Conservation (phyloP, 2,329 filamentous ascomycete species). For the Lachnellula subtilissima region DNA sequence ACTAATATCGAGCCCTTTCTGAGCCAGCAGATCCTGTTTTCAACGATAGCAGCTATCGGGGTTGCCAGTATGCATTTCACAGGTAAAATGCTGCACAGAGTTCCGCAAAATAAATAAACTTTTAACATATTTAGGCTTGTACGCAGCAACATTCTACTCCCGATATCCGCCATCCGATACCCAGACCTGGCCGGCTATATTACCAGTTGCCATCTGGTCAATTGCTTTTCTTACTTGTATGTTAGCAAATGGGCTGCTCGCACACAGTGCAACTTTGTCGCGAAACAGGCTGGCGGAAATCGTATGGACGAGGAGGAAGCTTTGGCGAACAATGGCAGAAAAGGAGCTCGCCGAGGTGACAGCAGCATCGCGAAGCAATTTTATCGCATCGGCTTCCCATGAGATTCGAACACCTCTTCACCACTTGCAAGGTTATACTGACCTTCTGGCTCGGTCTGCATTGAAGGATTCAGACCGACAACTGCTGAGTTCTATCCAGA, state of each 20-base stretch:
- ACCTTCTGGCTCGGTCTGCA: conserved; percentile 30
- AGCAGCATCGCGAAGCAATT: conserved; percentile 30
- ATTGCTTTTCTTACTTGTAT: conserved; percentile 34
- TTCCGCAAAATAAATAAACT: no score
- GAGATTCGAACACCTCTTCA: conserved; percentile 35
- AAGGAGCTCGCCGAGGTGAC: conserved; percentile 33
- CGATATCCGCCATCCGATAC: no score
- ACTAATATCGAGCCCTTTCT: no score
- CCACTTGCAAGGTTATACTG: conserved; percentile 34
- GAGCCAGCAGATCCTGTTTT: no score
- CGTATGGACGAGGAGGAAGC: conserved; percentile 30
- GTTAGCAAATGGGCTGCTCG: conserved; percentile 32
- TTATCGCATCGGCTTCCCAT: conserved; percentile 34
- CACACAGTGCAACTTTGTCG: conserved; percentile 31
- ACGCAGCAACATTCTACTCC: no score
- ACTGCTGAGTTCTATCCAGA: no score
- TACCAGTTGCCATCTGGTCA: no score
- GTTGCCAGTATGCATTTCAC: no score
- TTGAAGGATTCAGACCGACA: conserved; percentile 27
- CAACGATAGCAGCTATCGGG: no score
- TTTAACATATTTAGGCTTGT: no score
- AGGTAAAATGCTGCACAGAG: no score
- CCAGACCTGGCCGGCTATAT: no score
- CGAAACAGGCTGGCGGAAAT: conserved; percentile 27
- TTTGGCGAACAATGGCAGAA: conserved; percentile 33